Evolutionary conservation across 1,284 basidiomycete species (phyloP).

Genomic region (Marasmius fiardii): DNA sequence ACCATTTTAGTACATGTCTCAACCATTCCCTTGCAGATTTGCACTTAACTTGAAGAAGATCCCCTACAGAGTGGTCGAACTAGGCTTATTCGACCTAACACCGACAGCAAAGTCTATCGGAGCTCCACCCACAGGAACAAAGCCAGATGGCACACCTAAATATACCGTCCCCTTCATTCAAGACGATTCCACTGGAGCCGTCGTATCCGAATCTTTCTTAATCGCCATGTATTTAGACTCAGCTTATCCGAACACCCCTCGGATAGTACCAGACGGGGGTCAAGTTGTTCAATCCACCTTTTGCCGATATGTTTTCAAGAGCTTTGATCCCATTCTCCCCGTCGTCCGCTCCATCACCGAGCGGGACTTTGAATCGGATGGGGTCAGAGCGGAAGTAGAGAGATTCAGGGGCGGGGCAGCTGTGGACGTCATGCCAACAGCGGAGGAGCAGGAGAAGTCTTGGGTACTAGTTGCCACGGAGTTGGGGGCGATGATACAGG

Average conservation of each 20-base stretch:
- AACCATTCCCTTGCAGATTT: not conserved
- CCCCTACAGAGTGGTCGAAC: not conserved
- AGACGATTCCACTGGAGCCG: constrained; percentile 9
- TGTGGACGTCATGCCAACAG: not conserved
- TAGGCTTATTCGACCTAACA: constrained; percentile 1
- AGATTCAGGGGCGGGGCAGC: constrained; percentile 20
- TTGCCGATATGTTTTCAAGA: not conserved
- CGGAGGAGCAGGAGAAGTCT: not conserved
- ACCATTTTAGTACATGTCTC: not conserved
- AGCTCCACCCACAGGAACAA: not conserved
- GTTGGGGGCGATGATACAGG: constrained; percentile 10
- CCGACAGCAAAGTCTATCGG: not conserved
- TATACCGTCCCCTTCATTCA: constrained; percentile 17
- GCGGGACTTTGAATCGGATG: constrained; percentile 20
- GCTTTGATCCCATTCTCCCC: not conserved
- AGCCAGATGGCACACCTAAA: constrained; percentile 8
- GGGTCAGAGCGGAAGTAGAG: constrained; percentile 24
- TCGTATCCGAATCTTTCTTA: constrained; percentile 11
- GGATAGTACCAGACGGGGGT: not conserved
- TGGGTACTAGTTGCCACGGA: not conserved
- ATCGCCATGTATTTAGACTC: constrained; percentile 16
- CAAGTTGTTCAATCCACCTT: constrained; percentile 1
- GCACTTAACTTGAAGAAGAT: constrained; percentile 4
- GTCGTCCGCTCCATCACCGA: constrained; percentile 8
- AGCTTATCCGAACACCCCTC: constrained; percentile 8